phyloP scores from a whole-genome alignment of 2,329 filamentous ascomycete species.

The Verticillium alfalfae region DNA sequence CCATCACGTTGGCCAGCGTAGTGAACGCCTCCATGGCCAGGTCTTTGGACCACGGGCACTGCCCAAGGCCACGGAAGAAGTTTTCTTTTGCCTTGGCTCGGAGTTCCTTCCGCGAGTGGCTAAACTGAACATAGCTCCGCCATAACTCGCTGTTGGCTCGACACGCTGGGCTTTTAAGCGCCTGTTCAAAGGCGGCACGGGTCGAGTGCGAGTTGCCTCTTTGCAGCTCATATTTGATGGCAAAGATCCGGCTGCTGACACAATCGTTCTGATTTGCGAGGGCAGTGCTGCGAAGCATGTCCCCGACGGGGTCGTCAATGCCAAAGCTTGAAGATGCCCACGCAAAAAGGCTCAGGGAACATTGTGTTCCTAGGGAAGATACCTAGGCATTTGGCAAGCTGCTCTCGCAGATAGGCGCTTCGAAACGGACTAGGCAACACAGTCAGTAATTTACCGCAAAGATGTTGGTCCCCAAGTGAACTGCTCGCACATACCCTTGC shows the following conservation, averaged over 20 bases:
- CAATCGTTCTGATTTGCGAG: slow-evolving; percentile 32
- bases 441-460: slow-evolving; percentile 9
- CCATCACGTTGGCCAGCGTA: slow-evolving; percentile 36
- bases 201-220: slow-evolving; percentile 44
- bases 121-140: slow-evolving; percentile 45
- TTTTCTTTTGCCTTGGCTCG: slow-evolving; percentile 38
- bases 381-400: slow-evolving; percentile 54
- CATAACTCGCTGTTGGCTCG: slow-evolving; percentile 38
- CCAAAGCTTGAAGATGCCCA: slow-evolving; percentile 68
- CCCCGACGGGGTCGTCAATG: slow-evolving; percentile 72
- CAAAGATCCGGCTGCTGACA: slow-evolving; percentile 39
- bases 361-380: slow-evolving; percentile 71
- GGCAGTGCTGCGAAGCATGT: slow-evolving; percentile 51
- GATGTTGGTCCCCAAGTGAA: background rate
- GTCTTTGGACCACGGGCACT: slow-evolving; percentile 45
- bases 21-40: slow-evolving; percentile 47
- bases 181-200: slow-evolving; percentile 46
- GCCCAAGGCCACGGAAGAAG: slow-evolving; percentile 39
- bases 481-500: slow-evolving; percentile 36
- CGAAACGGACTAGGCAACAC: slow-evolving; percentile 54
- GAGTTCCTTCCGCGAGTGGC: slow-evolving; percentile 28
- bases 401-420: slow-evolving; percentile 57
- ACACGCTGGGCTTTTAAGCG: slow-evolving; percentile 33
- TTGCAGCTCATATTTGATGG: slow-evolving; percentile 43
- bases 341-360: slow-evolving; percentile 66